Evolutionary conservation across 129 eudicot species (phyloP).

Genomic region (Mikania micrantha): DNA sequence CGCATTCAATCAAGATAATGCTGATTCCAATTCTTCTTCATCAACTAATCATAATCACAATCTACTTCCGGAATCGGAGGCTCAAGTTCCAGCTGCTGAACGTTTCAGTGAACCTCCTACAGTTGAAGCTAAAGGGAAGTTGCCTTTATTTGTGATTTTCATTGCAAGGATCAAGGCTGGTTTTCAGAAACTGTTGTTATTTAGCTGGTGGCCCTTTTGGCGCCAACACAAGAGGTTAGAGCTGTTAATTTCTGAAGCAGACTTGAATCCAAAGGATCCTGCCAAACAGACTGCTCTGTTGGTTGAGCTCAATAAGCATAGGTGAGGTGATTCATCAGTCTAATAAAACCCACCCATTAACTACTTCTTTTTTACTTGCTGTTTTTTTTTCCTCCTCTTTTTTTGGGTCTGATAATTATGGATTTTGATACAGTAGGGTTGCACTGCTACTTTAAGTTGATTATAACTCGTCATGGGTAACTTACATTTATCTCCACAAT

Average conservation of each 20-base stretch:
- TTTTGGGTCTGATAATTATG: too few relatives aligned
- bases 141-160: constrained; percentile 51
- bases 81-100: neutral
- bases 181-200: constrained; percentile 37
- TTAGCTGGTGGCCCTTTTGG: constrained; percentile 73
- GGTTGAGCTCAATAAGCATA: constrained; percentile 75
- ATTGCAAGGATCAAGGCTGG: constrained; percentile 30
- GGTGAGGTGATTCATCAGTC: constrained; percentile 34
- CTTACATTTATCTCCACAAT: neutral
- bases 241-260: constrained; percentile 65
- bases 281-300: constrained; percentile 57
- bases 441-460: too few relatives aligned
- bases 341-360: too few relatives aligned
- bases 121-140: constrained; percentile 14
- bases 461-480: neutral
- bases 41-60: constrained; percentile 3
- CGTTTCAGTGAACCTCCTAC: neutral
- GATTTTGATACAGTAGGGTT: too few relatives aligned
- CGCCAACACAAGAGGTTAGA: constrained; percentile 62
- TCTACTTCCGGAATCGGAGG: constrained; percentile 7
- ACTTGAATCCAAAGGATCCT: constrained; percentile 72
- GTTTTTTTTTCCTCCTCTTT: too few relatives aligned
- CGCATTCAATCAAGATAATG: constrained; percentile 49
- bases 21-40: constrained; percentile 24
- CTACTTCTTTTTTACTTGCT: too few relatives aligned